These are phyloP conservation scores for Verbascum thapsus DNA, from an alignment of 257 asterid genomes.

Conservation along the genomic window DNA sequence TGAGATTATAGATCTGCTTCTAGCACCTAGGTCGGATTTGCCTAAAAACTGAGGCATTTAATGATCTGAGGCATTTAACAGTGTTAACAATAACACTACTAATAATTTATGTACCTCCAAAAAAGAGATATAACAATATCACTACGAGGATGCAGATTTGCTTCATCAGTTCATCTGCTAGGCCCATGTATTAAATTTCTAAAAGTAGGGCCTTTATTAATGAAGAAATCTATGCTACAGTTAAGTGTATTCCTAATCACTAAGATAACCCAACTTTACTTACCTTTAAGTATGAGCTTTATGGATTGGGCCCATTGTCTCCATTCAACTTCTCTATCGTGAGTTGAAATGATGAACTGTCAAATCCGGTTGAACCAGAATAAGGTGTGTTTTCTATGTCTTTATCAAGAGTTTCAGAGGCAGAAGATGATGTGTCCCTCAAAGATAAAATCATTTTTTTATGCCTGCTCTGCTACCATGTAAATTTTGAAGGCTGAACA, in stretches of 20 bases:
- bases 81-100: neutral
- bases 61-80: neutral
- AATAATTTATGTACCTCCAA: neutral
- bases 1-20: neutral
- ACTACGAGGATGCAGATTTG: constrained; percentile 6
- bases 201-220: neutral
- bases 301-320: too few relatives aligned
- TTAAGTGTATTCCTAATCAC: neutral
- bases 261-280: constrained; percentile 6
- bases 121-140: neutral
- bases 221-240: constrained; percentile 1
- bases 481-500: too few relatives aligned
- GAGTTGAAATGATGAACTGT: too few relatives aligned
- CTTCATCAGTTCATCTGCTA: constrained; percentile 16
- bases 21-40: too few relatives aligned
- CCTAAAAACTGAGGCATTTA: constrained; percentile 3
- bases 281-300: constrained; percentile 5
- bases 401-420: too few relatives aligned
- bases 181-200: constrained; percentile 1
- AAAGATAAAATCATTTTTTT: too few relatives aligned
- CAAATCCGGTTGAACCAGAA: too few relatives aligned
- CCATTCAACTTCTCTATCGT: too few relatives aligned
- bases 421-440: too few relatives aligned
- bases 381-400: too few relatives aligned
- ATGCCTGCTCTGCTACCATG: too few relatives aligned